These are phyloP conservation scores for Nematocida ironsii DNA, from an alignment of 371 early-diverging fungal species.

Conservation along the genomic window DNA sequence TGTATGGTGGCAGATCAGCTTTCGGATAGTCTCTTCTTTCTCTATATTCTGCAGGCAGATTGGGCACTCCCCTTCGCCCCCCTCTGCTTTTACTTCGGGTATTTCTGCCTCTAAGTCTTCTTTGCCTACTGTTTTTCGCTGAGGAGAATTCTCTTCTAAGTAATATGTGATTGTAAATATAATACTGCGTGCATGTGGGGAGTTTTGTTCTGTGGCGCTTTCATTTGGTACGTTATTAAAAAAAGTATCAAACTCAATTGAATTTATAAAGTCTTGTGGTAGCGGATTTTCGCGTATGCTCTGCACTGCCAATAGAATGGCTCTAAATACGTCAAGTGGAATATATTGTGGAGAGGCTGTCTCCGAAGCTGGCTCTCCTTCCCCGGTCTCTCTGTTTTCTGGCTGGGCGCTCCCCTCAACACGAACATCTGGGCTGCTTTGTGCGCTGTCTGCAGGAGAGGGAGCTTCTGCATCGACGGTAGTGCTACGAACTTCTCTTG, in stretches of 20 bases:
- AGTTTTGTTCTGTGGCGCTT: background rate
- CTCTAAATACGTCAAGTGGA: background rate
- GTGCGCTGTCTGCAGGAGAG: background rate
- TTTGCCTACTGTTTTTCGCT: conserved; percentile 3
- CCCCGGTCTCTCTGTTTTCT: background rate
- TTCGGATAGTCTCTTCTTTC: conserved; percentile 7
- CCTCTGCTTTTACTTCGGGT: conserved; percentile 25
- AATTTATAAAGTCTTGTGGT: background rate
- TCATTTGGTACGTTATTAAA: background rate
- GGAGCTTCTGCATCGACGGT: too few species aligned
- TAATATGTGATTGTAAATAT: conserved; percentile 51
- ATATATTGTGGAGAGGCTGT: background rate
- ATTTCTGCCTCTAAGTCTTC: conserved; percentile 24
- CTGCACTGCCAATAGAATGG: conserved; percentile 17
- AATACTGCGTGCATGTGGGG: background rate
- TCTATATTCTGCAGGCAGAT: conserved; percentile 42
- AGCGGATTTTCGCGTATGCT: background rate
- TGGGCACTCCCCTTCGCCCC: conserved; percentile 38
- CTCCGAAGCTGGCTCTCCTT: background rate
- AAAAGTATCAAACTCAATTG: conserved; percentile 9
- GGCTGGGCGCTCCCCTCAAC: background rate
- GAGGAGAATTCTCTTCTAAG: background rate
- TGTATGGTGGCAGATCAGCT: conserved; percentile 31
- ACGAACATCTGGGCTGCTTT: background rate
- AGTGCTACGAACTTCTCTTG: background rate